Evolutionary conservation across 345 rosid species (phyloP).

Genomic region (Citrus sp.): DNA sequence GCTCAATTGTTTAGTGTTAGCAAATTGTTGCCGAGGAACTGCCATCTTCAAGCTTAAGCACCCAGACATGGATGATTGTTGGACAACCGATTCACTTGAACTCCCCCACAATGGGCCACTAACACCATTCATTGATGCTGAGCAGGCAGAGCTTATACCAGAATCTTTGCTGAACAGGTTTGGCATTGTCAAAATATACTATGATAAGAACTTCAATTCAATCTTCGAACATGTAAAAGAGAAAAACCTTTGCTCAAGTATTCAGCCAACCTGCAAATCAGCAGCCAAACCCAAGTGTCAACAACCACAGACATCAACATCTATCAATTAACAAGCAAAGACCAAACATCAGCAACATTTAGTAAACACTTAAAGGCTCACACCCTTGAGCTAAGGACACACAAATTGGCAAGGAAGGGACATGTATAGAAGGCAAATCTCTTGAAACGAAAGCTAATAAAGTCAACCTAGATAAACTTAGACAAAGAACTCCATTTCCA

Average conservation of each 20-base stretch:
- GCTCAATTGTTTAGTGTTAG: conserved; percentile 38
- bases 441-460: background rate
- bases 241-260: background rate
- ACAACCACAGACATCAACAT: background rate
- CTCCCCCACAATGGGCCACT: conserved; percentile 41
- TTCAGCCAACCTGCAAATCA: background rate
- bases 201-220: conserved; percentile 10
- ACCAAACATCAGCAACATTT: background rate
- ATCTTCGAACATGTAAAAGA: conserved; percentile 10
- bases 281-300: conserved; percentile 1
- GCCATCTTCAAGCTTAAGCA: conserved; percentile 50
- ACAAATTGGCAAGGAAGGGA: background rate
- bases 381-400: background rate
- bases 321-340: background rate
- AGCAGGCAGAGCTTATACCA: conserved; percentile 15
- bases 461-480: background rate
- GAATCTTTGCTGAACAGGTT: conserved; percentile 40
- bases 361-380: background rate
- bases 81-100: conserved; percentile 30
- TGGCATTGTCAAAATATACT: conserved; percentile 28
- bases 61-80: conserved; percentile 30
- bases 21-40: conserved; percentile 32
- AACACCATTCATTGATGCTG: conserved; percentile 30
- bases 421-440: background rate
- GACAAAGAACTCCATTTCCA: background rate